These are phyloP conservation scores for Rugonectria rugulosa DNA, from an alignment of 2,329 filamentous ascomycete genomes.

Conservation along the genomic window DNA sequence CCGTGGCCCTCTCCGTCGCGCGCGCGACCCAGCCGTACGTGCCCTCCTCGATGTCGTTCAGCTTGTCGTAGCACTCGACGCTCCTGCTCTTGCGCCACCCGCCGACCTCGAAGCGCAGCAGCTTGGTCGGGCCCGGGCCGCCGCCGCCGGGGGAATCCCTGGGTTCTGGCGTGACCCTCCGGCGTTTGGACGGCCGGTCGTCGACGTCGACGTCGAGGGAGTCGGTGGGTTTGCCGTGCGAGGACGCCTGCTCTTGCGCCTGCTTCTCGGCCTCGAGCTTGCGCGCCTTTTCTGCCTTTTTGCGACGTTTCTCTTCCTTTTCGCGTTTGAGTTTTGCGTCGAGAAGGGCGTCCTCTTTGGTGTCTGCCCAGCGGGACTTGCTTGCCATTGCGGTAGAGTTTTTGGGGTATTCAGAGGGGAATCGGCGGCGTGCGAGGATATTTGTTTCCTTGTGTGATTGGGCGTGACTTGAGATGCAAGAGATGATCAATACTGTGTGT, in stretches of 20 bases:
- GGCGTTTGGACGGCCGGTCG: constrained; percentile 66
- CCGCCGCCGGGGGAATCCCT: constrained; percentile 32
- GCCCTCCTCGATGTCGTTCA: constrained; percentile 98
- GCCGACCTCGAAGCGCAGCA: constrained; percentile 75
- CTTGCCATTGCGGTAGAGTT: constrained; percentile 67
- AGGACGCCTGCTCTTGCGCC: constrained; percentile 48
- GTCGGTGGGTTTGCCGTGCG: constrained; percentile 8
- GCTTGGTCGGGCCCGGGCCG: constrained; percentile 50
- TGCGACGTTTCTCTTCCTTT: constrained; percentile 87
- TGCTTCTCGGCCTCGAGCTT: constrained; percentile 61
- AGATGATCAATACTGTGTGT: background rate
- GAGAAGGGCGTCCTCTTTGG: constrained; percentile 79
- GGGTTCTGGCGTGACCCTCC: constrained; percentile 60
- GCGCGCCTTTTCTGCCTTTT: constrained; percentile 82
- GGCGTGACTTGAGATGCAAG: background rate
- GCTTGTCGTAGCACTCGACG: constrained; percentile 86
- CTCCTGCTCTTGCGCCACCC: constrained; percentile 76
- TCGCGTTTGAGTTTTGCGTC: constrained; percentile 77
- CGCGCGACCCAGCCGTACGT: constrained; percentile 95
- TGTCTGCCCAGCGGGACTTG: constrained; percentile 87
- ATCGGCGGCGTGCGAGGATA: too few relatives aligned
- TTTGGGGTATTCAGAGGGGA: background rate
- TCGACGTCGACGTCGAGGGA: constrained; percentile 34
- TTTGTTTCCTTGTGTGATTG: background rate
- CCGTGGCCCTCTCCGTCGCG: constrained; percentile 76